These are phyloP conservation scores for Entomortierella lignicola DNA, from an alignment of 192 early-diverging fungal genomes.

Conservation along the genomic window DNA sequence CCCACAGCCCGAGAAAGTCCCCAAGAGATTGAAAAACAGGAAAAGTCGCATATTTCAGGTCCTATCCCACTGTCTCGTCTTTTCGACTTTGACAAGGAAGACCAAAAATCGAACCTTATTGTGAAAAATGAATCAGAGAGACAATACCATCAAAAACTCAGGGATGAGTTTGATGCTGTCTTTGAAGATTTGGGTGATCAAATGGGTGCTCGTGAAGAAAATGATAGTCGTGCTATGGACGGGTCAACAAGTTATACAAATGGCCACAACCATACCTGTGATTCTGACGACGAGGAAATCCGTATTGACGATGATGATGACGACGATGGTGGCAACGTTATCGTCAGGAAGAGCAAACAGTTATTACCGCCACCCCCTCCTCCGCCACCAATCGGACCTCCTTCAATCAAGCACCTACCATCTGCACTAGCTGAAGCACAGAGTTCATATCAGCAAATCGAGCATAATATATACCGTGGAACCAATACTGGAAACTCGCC, in stretches of 20 bases:
- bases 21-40: slow-evolving; percentile 33
- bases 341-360: slow-evolving; percentile 3
- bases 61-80: slow-evolving; percentile 48
- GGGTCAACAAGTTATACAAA: background rate
- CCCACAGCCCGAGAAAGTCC: background rate
- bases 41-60: slow-evolving; percentile 27
- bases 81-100: slow-evolving; percentile 51
- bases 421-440: slow-evolving; percentile 63
- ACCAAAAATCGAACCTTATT: slow-evolving; percentile 36
- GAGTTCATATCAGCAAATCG: slow-evolving; percentile 74
- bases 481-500: slow-evolving; percentile 75
- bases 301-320: slow-evolving; percentile 32
- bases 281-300: slow-evolving; percentile 49
- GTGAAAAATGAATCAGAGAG: slow-evolving; percentile 37
- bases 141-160: slow-evolving; percentile 37
- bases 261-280: slow-evolving; percentile 9
- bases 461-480: slow-evolving; percentile 76
- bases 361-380: slow-evolving; percentile 31
- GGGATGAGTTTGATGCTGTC: slow-evolving; percentile 48
- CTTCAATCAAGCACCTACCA: slow-evolving; percentile 47
- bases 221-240: background rate
- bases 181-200: slow-evolving; percentile 30
- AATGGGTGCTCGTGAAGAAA: background rate
- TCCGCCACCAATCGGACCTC: slow-evolving; percentile 47
- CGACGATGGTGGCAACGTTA: slow-evolving; percentile 5